Conservation (phyloP, 2,329 filamentous ascomycete genomes). For the Aspergillus proliferans region DNA sequence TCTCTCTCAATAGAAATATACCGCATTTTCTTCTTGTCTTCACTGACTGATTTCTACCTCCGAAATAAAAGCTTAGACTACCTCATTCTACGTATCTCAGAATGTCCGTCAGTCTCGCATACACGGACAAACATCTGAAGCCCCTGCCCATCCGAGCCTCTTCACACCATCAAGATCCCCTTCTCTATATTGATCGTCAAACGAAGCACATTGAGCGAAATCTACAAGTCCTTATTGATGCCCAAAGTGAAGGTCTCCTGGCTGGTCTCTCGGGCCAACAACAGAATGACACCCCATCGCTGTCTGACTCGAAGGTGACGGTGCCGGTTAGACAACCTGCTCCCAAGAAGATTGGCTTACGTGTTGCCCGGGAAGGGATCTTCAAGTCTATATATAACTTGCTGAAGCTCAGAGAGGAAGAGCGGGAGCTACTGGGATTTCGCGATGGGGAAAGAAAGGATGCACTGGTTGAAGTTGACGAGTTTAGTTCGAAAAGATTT, state of each 20-base stretch:
- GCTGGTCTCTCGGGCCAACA: conserved; percentile 39
- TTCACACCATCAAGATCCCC: conserved; percentile 33
- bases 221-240: conserved; percentile 55
- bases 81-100: not conserved
- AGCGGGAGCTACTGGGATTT: conserved; percentile 45
- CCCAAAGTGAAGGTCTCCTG: conserved; percentile 53
- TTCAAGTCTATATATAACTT: conserved; percentile 52
- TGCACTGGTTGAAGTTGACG: conserved; percentile 46
- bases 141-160: conserved; percentile 26
- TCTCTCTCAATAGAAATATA: not conserved
- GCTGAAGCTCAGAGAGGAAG: conserved; percentile 51
- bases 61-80: not conserved
- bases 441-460: conserved; percentile 41
- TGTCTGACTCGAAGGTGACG: conserved; percentile 28
- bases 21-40: not conserved
- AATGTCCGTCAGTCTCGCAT: conserved; percentile 28
- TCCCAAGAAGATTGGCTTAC: conserved; percentile 46
- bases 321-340: conserved; percentile 34
- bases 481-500: conserved; percentile 45
- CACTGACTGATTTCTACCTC: not conserved
- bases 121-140: conserved; percentile 17
- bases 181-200: conserved; percentile 48
- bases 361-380: conserved; percentile 51
- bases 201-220: conserved; percentile 51
- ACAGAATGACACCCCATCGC: conserved; percentile 38